These are phyloP conservation scores for Brassica napus DNA, from an alignment of 345 rosid genomes.

Conservation along the genomic window DNA sequence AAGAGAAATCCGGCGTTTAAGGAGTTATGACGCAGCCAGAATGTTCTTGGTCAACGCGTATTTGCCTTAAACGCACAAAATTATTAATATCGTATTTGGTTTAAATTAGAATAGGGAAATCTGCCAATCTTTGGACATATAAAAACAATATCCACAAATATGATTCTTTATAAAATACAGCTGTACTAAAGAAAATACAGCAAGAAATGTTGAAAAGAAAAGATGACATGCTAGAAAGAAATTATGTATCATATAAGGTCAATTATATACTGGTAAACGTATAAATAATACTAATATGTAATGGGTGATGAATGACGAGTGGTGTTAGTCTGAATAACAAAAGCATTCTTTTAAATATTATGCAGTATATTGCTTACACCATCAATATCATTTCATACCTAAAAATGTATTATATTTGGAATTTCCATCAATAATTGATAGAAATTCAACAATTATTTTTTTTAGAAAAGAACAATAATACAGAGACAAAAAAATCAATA, in stretches of 20 bases:
- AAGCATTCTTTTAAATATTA: not conserved
- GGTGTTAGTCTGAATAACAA: not conserved
- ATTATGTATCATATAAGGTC: not conserved
- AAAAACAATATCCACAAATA: not conserved
- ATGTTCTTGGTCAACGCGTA: constrained; percentile 6
- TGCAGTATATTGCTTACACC: too few relatives aligned
- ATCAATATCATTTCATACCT: too few relatives aligned
- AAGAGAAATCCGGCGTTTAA: not conserved
- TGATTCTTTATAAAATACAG: not conserved
- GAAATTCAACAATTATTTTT: too few relatives aligned
- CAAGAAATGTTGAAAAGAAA: not conserved
- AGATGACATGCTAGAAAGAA: not conserved
- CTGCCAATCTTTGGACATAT: not conserved
- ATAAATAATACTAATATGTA: not conserved
- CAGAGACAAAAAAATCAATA: too few relatives aligned
- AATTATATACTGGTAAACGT: not conserved
- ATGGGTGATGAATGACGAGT: not conserved
- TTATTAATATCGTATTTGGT: not conserved
- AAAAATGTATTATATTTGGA: too few relatives aligned
- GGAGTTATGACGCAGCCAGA: not conserved
- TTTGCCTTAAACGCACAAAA: not conserved
- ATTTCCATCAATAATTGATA: too few relatives aligned
- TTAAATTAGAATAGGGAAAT: not conserved
- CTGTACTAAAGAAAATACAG: not conserved
- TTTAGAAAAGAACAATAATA: too few relatives aligned